Evolutionary conservation across 164 flowering plant genomes (phyloP).

Genomic region (Tetracentron sinense): DNA sequence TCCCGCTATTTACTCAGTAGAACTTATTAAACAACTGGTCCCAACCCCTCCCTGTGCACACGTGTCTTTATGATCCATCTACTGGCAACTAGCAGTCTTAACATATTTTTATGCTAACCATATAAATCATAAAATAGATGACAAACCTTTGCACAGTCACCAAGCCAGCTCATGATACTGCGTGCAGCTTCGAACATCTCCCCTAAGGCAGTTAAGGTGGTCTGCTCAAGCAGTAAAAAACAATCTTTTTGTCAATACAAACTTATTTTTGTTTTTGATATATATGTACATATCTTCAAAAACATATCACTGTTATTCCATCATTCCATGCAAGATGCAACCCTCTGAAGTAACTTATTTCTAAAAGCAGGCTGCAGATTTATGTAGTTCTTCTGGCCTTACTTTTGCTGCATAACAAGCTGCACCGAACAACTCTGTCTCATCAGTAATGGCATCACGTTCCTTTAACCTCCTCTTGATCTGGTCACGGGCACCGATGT

Average conservation of each 20-base stretch:
- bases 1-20: no score
- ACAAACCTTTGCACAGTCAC: constrained; percentile 45
- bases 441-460: constrained; percentile 58
- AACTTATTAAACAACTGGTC: no score
- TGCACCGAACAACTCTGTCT: constrained; percentile 53
- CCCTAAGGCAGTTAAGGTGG: constrained; percentile 81
- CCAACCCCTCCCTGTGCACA: no score
- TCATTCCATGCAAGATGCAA: no score
- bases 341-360: background rate
- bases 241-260: background rate
- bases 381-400: constrained; percentile 20
- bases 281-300: no score
- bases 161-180: constrained; percentile 93
- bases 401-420: constrained; percentile 95
- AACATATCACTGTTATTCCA: no score
- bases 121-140: background rate
- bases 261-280: no score
- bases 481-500: constrained; percentile 93
- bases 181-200: constrained; percentile 99
- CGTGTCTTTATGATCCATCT: no score
- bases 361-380: background rate
- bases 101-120: no score
- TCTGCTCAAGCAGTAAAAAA: constrained; percentile 38
- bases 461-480: constrained; percentile 83
- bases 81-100: no score